These are phyloP conservation scores for Stagonosporopsis tanaceti DNA, from an alignment of 2,329 filamentous ascomycete genomes.

Conservation along the genomic window DNA sequence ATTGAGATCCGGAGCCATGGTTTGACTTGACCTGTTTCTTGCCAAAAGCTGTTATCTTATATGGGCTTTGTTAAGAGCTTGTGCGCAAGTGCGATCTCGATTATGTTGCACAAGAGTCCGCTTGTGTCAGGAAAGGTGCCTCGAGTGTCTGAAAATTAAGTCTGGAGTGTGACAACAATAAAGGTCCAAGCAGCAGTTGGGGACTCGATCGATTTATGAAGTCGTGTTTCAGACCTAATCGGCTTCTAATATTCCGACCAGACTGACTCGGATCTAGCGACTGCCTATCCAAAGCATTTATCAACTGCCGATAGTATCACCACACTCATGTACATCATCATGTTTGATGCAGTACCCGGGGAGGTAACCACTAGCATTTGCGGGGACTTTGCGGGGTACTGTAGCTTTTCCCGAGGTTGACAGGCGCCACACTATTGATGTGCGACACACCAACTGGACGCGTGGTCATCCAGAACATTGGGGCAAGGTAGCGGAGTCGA, in stretches of 20 bases:
- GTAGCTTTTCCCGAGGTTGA: conserved; percentile 2
- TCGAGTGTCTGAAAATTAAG: neutral
- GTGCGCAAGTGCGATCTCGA: neutral
- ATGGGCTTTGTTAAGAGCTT: neutral
- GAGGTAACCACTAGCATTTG: neutral
- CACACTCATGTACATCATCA: neutral
- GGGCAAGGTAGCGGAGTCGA: neutral
- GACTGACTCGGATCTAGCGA: neutral
- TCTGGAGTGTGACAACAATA: no score
- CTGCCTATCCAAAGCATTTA: neutral
- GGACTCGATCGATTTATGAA: neutral
- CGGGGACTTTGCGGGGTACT: conserved; percentile 14
- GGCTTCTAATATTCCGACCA: no score
- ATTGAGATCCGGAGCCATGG: conserved; percentile 56
- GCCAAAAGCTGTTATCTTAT: no score
- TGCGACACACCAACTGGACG: neutral
- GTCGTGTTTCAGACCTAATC: neutral
- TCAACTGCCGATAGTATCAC: neutral
- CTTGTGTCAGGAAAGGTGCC: neutral
- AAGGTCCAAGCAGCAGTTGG: neutral
- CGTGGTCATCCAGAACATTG: neutral
- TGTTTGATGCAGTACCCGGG: neutral
- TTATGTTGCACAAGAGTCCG: neutral
- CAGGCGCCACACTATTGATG: neutral
- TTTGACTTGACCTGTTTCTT: neutral